A percentile compares a stretch with the other conserved stretches of the same genome.
phyloP scores from a whole-genome alignment of 1,139 yeast genomes.

The Geotrichum europaeum region DNA sequence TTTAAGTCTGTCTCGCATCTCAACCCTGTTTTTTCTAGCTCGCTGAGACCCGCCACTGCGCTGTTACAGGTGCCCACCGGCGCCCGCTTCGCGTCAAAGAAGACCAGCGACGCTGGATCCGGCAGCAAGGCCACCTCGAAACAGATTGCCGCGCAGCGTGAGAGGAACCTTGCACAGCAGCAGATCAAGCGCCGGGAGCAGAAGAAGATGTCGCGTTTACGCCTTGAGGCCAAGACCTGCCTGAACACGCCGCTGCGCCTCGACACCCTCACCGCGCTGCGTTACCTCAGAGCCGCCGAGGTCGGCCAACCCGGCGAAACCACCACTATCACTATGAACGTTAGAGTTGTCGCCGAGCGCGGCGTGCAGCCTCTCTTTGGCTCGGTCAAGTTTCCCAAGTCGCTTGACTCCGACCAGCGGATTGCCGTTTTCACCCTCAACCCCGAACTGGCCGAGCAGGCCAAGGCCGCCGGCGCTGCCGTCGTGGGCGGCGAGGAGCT shows the following conservation, averaged over 20 bases:
- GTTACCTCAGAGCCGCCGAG: slow-evolving; percentile 80
- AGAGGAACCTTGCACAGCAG: slow-evolving; percentile 22
- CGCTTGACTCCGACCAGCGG: slow-evolving; percentile 54
- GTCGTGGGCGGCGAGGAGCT: slow-evolving; percentile 69
- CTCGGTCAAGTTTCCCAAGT: slow-evolving; percentile 67
- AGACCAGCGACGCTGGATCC: slow-evolving; percentile 22
- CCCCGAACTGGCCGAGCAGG: slow-evolving; percentile 46
- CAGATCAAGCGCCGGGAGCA: slow-evolving; percentile 25
- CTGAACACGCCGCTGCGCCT: slow-evolving; percentile 50
- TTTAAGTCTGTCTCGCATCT: slow-evolving; percentile 6
- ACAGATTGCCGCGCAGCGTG: slow-evolving; percentile 33
- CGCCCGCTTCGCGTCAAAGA: slow-evolving; percentile 25
- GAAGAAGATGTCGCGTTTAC: slow-evolving; percentile 23
- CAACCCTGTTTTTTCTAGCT: slow-evolving; percentile 1
- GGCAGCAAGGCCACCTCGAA: slow-evolving; percentile 31
- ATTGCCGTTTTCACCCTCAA: slow-evolving; percentile 65
- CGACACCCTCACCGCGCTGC: slow-evolving; percentile 66
- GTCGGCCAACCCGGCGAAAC: slow-evolving; percentile 71
- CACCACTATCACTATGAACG: slow-evolving; percentile 61
- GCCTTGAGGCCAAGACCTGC: slow-evolving; percentile 23
- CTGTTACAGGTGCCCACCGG: slow-evolving; percentile 2
- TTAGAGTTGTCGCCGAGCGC: slow-evolving; percentile 66
- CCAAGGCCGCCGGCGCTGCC: slow-evolving; percentile 54
- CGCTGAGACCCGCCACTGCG: slow-evolving; percentile 3
- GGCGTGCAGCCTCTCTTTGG: slow-evolving; percentile 77